Percentiles rank a stretch among this genome's conserved stretches.
These are phyloP conservation scores for Fusarium transvaalense DNA, from an alignment of 2,329 filamentous ascomycete species.

Conservation along the genomic window DNA sequence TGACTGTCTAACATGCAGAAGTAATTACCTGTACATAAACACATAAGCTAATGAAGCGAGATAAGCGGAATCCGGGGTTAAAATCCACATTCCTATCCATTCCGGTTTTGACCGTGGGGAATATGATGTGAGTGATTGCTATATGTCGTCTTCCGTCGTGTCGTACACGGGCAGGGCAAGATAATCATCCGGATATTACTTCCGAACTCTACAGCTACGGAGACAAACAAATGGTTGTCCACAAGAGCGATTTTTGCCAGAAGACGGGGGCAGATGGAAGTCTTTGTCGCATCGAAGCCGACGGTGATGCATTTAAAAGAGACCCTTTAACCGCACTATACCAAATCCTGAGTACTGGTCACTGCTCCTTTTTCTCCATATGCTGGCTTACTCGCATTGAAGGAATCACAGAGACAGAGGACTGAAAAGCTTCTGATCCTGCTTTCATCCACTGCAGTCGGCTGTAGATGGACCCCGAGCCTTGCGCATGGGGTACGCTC, in stretches of 20 bases:
- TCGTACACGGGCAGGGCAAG: background rate
- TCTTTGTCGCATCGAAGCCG: too few species aligned
- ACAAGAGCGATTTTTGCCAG: rapidly evolving
- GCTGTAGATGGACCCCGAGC: too few species aligned
- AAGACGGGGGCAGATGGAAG: background rate
- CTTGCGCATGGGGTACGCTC: too few species aligned
- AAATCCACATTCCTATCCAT: background rate
- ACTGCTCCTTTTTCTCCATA: too few species aligned
- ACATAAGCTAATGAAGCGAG: background rate
- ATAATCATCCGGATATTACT: constrained; percentile 3
- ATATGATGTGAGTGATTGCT: too few species aligned
- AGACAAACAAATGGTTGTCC: background rate
- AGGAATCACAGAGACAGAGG: too few species aligned
- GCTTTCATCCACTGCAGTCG: too few species aligned
- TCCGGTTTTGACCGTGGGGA: background rate
- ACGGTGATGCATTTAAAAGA: background rate
- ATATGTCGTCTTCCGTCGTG: background rate
- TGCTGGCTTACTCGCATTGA: too few species aligned
- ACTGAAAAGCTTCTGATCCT: too few species aligned
- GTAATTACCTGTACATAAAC: background rate
- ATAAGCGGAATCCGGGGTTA: background rate
- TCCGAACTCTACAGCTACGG: background rate
- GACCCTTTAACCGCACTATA: too few species aligned
- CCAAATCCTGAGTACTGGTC: too few species aligned
- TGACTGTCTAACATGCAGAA: background rate